Conservation (phyloP, 495 filamentous ascomycete species). For the Lindgomyces ingoldianus region DNA sequence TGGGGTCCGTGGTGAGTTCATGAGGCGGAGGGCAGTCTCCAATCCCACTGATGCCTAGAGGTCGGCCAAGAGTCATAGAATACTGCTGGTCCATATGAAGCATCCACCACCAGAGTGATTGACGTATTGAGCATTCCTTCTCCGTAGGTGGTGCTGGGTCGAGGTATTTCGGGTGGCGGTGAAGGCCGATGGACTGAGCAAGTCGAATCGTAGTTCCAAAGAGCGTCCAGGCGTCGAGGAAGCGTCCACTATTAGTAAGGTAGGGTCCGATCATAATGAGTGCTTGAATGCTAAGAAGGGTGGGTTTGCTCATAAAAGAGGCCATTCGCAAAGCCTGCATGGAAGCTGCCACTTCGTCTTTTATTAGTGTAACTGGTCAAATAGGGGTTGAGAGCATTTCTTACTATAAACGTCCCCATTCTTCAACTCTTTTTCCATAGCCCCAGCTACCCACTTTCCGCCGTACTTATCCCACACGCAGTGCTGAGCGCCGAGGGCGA, state of each 20-base stretch:
- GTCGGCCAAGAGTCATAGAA: slow-evolving; percentile 51
- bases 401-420: slow-evolving; percentile 50
- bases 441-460: slow-evolving; percentile 45
- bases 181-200: slow-evolving; percentile 47
- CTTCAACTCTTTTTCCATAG: slow-evolving; percentile 44
- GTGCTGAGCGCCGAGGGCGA: slow-evolving; percentile 51
- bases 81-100: slow-evolving; percentile 55
- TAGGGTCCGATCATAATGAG: slow-evolving; percentile 47
- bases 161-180: slow-evolving; percentile 50
- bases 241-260: slow-evolving; percentile 46
- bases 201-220: slow-evolving; percentile 46
- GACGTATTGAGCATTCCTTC: slow-evolving; percentile 45
- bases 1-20: slow-evolving; percentile 46
- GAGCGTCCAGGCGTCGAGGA: slow-evolving; percentile 47
- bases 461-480: slow-evolving; percentile 49
- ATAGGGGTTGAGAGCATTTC: slow-evolving; percentile 2
- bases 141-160: slow-evolving; percentile 47
- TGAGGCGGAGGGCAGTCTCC: slow-evolving; percentile 52
- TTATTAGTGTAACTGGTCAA: not conserved
- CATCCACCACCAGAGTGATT: slow-evolving; percentile 55
- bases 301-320: slow-evolving; percentile 45
- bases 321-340: slow-evolving; percentile 48
- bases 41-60: slow-evolving; percentile 51
- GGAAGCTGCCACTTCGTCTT: slow-evolving; percentile 43
- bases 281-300: slow-evolving; percentile 43